Evolutionary conservation across 805 yeast species (phyloP).

Genomic region (Candida caryicola): DNA sequence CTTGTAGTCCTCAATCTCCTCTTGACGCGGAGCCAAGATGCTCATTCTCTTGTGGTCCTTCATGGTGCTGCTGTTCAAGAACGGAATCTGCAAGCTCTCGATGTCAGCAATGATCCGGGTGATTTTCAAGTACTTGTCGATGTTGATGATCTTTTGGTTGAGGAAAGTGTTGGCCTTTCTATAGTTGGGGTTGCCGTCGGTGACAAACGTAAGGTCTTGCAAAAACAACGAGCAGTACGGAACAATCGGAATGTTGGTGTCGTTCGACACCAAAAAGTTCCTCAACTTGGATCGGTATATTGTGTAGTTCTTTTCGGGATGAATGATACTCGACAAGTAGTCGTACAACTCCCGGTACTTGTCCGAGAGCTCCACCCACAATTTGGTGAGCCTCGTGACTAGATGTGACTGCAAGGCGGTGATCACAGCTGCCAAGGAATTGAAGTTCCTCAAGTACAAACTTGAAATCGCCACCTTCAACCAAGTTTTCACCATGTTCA

Average conservation of each 20-base stretch:
- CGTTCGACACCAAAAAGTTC: constrained; percentile 49
- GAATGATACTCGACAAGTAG: constrained; percentile 64
- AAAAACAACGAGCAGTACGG: constrained; percentile 74
- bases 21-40: constrained; percentile 13
- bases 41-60: constrained; percentile 23
- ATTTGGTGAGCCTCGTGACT: constrained; percentile 55
- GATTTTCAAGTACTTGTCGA: constrained; percentile 69
- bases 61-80: constrained; percentile 19
- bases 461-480: constrained; percentile 70
- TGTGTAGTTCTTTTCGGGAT: constrained; percentile 70
- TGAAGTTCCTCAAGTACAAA: constrained; percentile 69
- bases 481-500: constrained; percentile 63
- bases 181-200: constrained; percentile 74
- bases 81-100: constrained; percentile 66
- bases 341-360: constrained; percentile 63
- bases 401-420: constrained; percentile 73
- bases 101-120: constrained; percentile 65
- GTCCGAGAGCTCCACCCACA: constrained; percentile 58
- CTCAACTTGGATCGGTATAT: constrained; percentile 64
- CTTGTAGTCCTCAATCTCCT: constrained; percentile 31
- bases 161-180: constrained; percentile 58
- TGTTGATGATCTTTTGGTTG: constrained; percentile 60
- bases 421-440: constrained; percentile 75
- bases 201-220: constrained; percentile 77
- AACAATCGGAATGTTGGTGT: constrained; percentile 59